Conservation (phyloP, 352 stramenopile species). For the Phytopythium litorale region DNA sequence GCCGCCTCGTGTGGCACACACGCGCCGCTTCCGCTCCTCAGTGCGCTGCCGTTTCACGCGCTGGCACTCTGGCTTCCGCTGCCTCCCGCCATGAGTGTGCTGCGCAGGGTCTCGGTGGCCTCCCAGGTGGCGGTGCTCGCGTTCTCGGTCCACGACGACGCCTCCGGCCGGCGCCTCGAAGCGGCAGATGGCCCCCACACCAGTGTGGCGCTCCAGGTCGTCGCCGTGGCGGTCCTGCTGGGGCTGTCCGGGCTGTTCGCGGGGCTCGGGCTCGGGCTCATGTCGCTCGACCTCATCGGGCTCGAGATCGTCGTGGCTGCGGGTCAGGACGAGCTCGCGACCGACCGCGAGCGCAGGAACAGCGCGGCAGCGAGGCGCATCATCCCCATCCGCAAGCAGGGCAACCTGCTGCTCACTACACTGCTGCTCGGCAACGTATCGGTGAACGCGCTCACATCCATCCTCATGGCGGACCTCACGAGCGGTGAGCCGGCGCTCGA, state of each 20-base stretch:
- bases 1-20: constrained; percentile 6
- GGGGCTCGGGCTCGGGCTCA: constrained; percentile 94
- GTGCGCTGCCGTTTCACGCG: background rate
- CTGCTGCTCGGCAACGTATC: constrained; percentile 94
- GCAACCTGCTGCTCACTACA: constrained; percentile 96
- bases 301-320: constrained; percentile 95
- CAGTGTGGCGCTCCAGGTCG: constrained; percentile 41
- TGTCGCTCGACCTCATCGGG: constrained; percentile 96
- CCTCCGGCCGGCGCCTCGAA: constrained; percentile 8
- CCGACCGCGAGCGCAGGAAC: constrained; percentile 55
- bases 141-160: constrained; percentile 3
- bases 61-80: too few species aligned
- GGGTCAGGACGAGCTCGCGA: constrained; percentile 84
- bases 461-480: constrained; percentile 77
- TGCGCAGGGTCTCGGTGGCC: constrained; percentile 9
- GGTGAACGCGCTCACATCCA: constrained; percentile 96
- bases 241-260: constrained; percentile 90
- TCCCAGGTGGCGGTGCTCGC: constrained; percentile 6
- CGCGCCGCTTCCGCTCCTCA: background rate
- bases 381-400: constrained; percentile 89
- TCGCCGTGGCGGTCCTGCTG: constrained; percentile 54
- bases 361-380: constrained; percentile 69
- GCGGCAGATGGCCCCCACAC: background rate
- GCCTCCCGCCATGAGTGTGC: background rate
- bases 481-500: constrained; percentile 4